phyloP scores from a whole-genome alignment of 164 flowering plant genomes.

The Chloranthus sessilifolius region DNA sequence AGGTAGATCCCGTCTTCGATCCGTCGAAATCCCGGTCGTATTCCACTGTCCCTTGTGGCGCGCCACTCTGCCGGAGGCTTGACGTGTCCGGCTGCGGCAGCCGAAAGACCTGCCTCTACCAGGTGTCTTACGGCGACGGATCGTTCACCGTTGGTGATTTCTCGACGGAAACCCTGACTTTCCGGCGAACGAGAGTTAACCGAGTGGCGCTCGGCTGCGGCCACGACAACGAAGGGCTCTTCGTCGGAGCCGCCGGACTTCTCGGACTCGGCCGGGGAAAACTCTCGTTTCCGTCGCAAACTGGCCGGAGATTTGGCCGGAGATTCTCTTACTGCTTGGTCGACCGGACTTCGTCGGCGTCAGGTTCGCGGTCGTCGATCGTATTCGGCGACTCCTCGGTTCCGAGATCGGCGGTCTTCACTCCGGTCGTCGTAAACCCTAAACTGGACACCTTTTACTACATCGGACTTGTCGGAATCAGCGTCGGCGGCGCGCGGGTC shows the following conservation, averaged over 20 bases:
- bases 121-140: slow-evolving; percentile 94
- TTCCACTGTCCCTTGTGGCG: slow-evolving; percentile 36
- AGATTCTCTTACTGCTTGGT: slow-evolving; percentile 90
- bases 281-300: slow-evolving; percentile 69
- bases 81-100: slow-evolving; percentile 63
- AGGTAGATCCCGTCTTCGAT: slow-evolving; percentile 78
- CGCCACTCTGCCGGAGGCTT: slow-evolving; percentile 57
- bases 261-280: slow-evolving; percentile 82
- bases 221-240: slow-evolving; percentile 89
- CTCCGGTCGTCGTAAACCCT: slow-evolving; percentile 63
- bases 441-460: slow-evolving; percentile 89
- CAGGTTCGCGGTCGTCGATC: slow-evolving; percentile 48
- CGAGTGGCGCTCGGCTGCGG: slow-evolving; percentile 86
- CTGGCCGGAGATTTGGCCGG: slow-evolving; percentile 51
- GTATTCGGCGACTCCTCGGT: slow-evolving; percentile 64
- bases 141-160: slow-evolving; percentile 87
- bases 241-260: slow-evolving; percentile 90
- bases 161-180: slow-evolving; percentile 77
- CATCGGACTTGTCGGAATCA: slow-evolving; percentile 63
- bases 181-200: slow-evolving; percentile 42
- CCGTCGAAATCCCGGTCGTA: slow-evolving; percentile 56
- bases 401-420: slow-evolving; percentile 55
- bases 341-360: slow-evolving; percentile 50
- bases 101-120: slow-evolving; percentile 52
- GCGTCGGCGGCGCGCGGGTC: slow-evolving; percentile 81